These are phyloP conservation scores for Wallacemonas sp. DNA, from an alignment of 208 protist species.

Conservation along the genomic window DNA sequence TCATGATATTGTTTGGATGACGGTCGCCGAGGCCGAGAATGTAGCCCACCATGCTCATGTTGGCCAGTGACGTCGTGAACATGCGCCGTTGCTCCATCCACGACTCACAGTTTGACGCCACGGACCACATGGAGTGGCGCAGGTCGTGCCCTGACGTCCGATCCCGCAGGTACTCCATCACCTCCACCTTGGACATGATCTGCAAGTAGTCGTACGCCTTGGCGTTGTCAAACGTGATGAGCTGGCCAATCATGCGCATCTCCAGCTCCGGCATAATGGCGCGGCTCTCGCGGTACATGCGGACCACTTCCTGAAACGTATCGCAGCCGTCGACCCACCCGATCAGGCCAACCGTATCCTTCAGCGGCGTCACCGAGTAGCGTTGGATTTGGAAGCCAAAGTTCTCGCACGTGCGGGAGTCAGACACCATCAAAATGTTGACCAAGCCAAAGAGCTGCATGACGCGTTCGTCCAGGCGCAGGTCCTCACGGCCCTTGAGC, in stretches of 20 bases:
- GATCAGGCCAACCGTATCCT: constrained; percentile 98
- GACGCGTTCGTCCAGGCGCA: constrained; percentile 99
- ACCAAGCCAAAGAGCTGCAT: constrained; percentile 99
- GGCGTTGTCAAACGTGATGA: constrained; percentile 75
- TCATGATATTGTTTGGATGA: constrained; percentile 99
- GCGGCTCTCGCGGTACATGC: constrained; percentile 61
- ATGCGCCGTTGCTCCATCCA: constrained; percentile 98
- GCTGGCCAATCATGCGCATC: constrained; percentile 83
- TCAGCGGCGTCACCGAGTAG: constrained; percentile 98
- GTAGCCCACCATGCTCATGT: constrained; percentile 99
- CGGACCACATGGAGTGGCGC: constrained; percentile 96
- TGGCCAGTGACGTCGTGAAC: constrained; percentile 98
- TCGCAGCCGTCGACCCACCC: constrained; percentile 98
- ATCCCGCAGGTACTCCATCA: constrained; percentile 96
- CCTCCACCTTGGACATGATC: constrained; percentile 89
- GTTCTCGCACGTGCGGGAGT: constrained; percentile 85
- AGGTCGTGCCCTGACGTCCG: constrained; percentile 97
- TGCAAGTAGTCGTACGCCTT: constrained; percentile 86
- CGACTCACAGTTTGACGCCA: constrained; percentile 94
- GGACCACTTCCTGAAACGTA: constrained; percentile 90
- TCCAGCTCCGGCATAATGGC: constrained; percentile 72
- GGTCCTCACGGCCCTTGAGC: constrained; percentile 98
- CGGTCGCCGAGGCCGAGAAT: constrained; percentile 99
- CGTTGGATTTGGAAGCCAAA: constrained; percentile 85
- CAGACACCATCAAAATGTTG: constrained; percentile 97